Evolutionary conservation across 108 stramenopile species (phyloP), one percentile per base, ranked within the genome.

Genomic region (Craspedostauros australis): DNA sequence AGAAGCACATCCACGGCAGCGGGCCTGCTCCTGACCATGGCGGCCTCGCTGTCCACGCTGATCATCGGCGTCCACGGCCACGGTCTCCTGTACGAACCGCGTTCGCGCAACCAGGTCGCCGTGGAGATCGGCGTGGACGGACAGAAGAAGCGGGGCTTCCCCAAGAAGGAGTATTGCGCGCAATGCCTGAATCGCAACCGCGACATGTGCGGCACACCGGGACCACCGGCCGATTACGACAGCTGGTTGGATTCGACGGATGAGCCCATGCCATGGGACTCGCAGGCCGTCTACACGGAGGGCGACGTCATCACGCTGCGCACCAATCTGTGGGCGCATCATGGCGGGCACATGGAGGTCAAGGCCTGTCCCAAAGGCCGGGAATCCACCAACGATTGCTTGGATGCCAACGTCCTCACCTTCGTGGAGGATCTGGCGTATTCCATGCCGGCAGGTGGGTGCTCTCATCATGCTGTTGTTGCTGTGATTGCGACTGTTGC

Each of bases 291-390:
- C 5, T 79, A 72, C 42, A 41, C 43, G 14, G 45, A 62, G 33
- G 78, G 73, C 1, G 45, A 70, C 2, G 60, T 61, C 1, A 72
- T 79, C 43, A 51, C 39, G 27, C 32, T 79, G 2, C 66, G 72
- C 15, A 55, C 54, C n/a, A 45, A 68, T 1, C 34, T 79, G 4
- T 72, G 73, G 14, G 77, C 72, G 22, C 72, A 73, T 59, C 77
- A 70, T 41, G 51, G 62, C 32, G 78, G 78, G 5, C 78, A 79
- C 50, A 71, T 79, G 28, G 63, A 55, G 16, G 58, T 75, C 44
- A 52, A 54, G 45, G 76, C 68, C 24, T 77, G 76, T 62, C 68
- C 72, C 6, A 32, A 48, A 29, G 57, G 57, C 2, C 8, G 36
- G 3, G 46, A 5, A 21, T 64, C 40, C 11, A 64, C n/a, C 18